Evolutionary conservation across 2,329 filamentous ascomycete genomes (phyloP).

Genomic region (Beauveria medogensis): DNA sequence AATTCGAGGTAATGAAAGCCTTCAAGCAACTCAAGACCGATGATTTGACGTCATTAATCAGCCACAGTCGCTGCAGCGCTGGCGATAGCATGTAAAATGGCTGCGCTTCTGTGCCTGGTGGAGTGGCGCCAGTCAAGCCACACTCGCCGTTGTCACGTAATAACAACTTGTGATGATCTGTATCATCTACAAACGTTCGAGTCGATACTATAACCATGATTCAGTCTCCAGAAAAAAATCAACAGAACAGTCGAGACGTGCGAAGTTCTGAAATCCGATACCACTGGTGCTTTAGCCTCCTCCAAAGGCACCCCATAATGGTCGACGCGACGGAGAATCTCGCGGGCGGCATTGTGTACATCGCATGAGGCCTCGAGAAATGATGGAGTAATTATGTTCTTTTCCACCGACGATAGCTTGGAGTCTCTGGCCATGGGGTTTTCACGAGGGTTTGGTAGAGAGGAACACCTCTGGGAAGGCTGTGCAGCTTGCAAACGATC

Average conservation of each 20-base stretch:
- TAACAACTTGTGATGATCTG: not conserved
- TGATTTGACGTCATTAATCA: not conserved
- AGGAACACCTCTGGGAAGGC: no score
- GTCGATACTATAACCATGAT: not conserved
- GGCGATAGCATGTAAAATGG: not conserved
- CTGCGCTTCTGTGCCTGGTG: not conserved
- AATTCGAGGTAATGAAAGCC: not conserved
- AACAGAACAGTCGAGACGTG: not conserved
- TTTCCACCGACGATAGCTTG: not conserved
- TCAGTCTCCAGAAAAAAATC: not conserved
- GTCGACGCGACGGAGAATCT: not conserved
- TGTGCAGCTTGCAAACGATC: not conserved
- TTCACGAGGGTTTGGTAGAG: no score
- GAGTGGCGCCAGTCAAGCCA: not conserved
- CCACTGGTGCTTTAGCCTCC: conserved; percentile 5
- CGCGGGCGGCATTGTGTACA: not conserved
- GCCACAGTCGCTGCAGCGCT: not conserved
- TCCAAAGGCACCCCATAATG: not conserved
- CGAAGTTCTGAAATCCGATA: not conserved
- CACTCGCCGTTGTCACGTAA: not conserved
- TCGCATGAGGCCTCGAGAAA: not conserved
- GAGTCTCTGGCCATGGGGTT: not conserved
- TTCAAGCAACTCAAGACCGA: not conserved
- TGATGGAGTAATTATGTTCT: not conserved
- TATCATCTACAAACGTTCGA: not conserved